Conservation (phyloP, 495 filamentous ascomycete species). For the Aspergillus bertholletiae region DNA sequence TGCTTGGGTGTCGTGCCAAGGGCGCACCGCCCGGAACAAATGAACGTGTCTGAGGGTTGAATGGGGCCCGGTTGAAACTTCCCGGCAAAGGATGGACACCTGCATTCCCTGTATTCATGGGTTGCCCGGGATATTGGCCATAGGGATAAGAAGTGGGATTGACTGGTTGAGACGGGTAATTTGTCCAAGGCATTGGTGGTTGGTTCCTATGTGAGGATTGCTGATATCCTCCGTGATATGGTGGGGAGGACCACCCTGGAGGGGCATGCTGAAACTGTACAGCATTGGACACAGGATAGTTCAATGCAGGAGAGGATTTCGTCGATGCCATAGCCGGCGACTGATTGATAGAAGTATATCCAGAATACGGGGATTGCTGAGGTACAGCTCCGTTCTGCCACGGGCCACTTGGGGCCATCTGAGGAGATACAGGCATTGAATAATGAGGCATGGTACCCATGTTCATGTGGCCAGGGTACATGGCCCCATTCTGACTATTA, state of each 20-base stretch:
- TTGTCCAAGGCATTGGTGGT: slow-evolving; percentile 35
- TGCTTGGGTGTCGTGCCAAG: slow-evolving; percentile 26
- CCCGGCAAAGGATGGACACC: slow-evolving; percentile 74
- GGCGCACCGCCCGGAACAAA: slow-evolving; percentile 65
- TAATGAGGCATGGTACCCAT: slow-evolving; percentile 35
- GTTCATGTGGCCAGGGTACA: slow-evolving; percentile 31
- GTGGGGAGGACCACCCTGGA: slow-evolving; percentile 30
- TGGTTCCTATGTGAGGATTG: slow-evolving; percentile 33
- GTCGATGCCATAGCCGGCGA: slow-evolving; percentile 36
- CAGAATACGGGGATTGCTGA: slow-evolving; percentile 37
- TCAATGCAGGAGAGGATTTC: slow-evolving; percentile 42
- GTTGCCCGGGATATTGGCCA: slow-evolving; percentile 70
- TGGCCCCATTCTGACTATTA: slow-evolving; percentile 22
- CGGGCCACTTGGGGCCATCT: slow-evolving; percentile 34
- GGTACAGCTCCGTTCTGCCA: slow-evolving; percentile 37
- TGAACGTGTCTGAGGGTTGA: slow-evolving; percentile 89
- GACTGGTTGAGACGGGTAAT: slow-evolving; percentile 36
- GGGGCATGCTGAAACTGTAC: slow-evolving; percentile 27
- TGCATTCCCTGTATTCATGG: slow-evolving; percentile 53
- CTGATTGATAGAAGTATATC: slow-evolving; percentile 40
- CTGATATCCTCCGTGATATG: slow-evolving; percentile 43
- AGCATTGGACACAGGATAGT: slow-evolving; percentile 31
- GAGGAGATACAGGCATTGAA: slow-evolving; percentile 34
- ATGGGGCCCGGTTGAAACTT: slow-evolving; percentile 76
- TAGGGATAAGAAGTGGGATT: slow-evolving; percentile 63